Evolutionary conservation across 345 rosid genomes (phyloP), one percentile per base, ranked within the genome.

Genomic region (Leavenworthia alabamica): DNA sequence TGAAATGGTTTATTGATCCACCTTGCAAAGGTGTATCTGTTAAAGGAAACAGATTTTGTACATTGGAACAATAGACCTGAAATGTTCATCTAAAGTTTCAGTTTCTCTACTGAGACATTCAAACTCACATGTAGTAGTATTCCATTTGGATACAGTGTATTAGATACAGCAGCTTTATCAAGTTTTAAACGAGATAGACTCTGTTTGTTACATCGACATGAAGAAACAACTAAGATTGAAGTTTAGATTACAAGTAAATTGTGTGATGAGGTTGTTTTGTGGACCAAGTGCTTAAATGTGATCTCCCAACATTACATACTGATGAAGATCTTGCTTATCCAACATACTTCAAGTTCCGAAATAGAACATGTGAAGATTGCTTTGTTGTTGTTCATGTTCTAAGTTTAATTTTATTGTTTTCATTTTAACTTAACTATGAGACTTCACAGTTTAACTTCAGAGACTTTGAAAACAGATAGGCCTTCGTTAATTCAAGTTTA

Each of bases 1-100:
- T 62, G 43, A 68, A 62, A 37, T 70, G 74, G 74, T 54, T 51
- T 27, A 54, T 62, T 11, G 68, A 70, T 39, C 68, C 74, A 0
- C 63, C 68, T 36, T 70, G 74, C 28, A 62, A 62, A 14, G 68
- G 74, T 29, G 68, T 62, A 0, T 70, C 68, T n/a, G 35, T 55
- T 27, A 55, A 62, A 54, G 74, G 74, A 62, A 70, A 62, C 43
- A 62, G 74, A 15, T 62, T n/a, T n/a, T 39, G 37, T 64, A 37
- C 64, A 70, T 15, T 62, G 74, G 68, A 70, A 62, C 37, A 62
- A 45, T 2, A 61, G 24, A 53, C 57, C 63, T 3, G 44, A 62
- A 19, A 4, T 29, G 1, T 70, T 62, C 68, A 62, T 70, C 15
- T 57, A 62, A 36, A 27, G 63, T 62, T 70, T 70, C 0, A 51